A percentile compares a stretch with the other conserved stretches of the same genome.
Evolutionary conservation across 257 asterid genomes (phyloP).

Genomic region (Solanum sejunctum): DNA sequence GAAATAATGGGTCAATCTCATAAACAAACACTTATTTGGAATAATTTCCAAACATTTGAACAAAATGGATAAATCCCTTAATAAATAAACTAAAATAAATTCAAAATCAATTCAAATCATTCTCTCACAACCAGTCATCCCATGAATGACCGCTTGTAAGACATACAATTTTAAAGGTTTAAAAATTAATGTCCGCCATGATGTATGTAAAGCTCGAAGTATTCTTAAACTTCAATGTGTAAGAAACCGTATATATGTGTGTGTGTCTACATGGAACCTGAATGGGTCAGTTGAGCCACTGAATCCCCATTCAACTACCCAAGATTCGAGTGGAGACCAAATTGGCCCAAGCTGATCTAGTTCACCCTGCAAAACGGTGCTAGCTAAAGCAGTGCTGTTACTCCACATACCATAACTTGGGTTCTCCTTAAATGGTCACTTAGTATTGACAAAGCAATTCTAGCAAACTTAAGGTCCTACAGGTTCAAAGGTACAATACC

Average conservation of each 20-base stretch:
- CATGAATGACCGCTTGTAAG: not conserved
- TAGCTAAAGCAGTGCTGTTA: not conserved
- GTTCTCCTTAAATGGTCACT: not conserved
- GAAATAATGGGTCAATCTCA: not conserved
- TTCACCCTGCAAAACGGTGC: not conserved
- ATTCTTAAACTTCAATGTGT: not conserved
- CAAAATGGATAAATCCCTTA: not conserved
- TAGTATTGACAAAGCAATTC: not conserved
- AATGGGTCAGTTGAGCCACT: not conserved
- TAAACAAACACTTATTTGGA: not conserved
- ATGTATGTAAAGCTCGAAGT: not conserved
- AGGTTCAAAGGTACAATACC: not conserved
- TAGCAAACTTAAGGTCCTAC: not conserved
- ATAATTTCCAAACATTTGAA: not conserved
- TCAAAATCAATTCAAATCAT: not conserved
- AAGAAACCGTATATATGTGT: not conserved
- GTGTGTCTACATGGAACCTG: not conserved
- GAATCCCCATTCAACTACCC: not conserved
- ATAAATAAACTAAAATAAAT: not conserved
- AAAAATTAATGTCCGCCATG: not conserved
- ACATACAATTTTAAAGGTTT: not conserved
- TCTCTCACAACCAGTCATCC: not conserved
- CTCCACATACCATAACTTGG: not conserved
- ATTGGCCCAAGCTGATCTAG: not conserved
- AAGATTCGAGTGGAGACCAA: not conserved